phyloP scores from a whole-genome alignment of 2,329 filamentous ascomycete species.

The Davidsoniella virescens region DNA sequence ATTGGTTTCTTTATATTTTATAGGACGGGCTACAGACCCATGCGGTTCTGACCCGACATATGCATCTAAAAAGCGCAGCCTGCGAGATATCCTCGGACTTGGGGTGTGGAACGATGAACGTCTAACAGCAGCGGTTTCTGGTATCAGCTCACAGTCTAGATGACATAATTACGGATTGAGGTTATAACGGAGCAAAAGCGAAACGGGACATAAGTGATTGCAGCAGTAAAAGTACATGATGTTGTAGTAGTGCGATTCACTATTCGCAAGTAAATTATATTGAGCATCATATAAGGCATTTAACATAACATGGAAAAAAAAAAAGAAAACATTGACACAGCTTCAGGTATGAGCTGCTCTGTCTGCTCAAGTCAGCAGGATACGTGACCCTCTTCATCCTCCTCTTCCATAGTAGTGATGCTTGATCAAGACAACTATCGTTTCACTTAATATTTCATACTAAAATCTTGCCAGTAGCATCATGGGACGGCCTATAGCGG shows the following conservation, averaged over 20 bases:
- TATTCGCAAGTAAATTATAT: too few species aligned
- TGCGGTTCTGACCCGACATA: conserved; percentile 12
- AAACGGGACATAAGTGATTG: neutral
- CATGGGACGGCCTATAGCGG: neutral
- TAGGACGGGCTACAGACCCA: conserved; percentile 17
- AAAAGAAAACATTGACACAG: too few species aligned
- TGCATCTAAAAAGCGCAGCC: conserved; percentile 2
- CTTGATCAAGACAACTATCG: too few species aligned
- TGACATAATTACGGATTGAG: too few species aligned
- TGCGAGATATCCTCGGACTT: conserved; percentile 6
- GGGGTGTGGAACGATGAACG: conserved; percentile 7
- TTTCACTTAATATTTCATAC: too few species aligned
- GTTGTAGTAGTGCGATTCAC: neutral
- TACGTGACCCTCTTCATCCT: neutral
- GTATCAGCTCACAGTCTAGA: neutral
- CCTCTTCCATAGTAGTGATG: neutral
- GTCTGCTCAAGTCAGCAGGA: neutral
- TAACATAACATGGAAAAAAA: too few species aligned
- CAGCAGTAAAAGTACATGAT: neutral
- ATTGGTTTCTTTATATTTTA: too few species aligned
- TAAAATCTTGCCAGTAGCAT: too few species aligned
- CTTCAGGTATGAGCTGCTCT: neutral
- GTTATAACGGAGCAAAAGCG: too few species aligned
- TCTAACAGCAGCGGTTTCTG: neutral
- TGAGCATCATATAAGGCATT: too few species aligned